Conservation (phyloP, 345 rosid species). For the Acer campestre region DNA sequence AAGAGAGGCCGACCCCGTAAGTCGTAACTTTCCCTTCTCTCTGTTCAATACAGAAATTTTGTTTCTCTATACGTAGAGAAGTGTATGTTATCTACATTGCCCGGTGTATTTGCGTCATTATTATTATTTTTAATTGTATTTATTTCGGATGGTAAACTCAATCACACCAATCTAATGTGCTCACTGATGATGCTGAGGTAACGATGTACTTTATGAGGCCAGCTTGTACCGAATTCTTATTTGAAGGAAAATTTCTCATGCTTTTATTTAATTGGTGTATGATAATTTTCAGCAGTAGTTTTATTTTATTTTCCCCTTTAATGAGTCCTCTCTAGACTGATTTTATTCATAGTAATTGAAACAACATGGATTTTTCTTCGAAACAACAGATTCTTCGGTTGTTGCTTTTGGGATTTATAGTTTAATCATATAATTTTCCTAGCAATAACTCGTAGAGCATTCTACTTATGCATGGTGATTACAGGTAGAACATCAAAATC, state of each 20-base stretch:
- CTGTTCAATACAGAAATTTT: constrained; percentile 21
- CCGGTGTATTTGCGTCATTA: constrained; percentile 9
- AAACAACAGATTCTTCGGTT: too few species aligned
- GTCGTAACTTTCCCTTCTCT: constrained; percentile 28
- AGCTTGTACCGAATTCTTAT: constrained; percentile 6
- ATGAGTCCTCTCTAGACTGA: too few species aligned
- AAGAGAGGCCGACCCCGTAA: constrained; percentile 83
- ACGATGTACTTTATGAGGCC: not conserved
- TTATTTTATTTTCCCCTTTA: too few species aligned
- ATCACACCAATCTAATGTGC: not conserved
- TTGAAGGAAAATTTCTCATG: not conserved
- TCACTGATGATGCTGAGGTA: not conserved
- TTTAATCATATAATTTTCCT: too few species aligned
- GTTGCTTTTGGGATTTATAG: too few species aligned
- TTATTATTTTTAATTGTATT: not conserved
- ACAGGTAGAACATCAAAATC: constrained; percentile 20
- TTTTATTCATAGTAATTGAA: too few species aligned
- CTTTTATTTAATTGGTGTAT: not conserved
- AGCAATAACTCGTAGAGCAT: not conserved
- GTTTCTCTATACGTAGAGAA: constrained; percentile 24
- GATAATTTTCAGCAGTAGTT: not conserved
- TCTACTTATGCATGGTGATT: constrained; percentile 17
- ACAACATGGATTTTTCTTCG: too few species aligned
- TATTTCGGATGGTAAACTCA: too few species aligned
- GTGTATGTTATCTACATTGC: constrained; percentile 15